These are phyloP conservation scores for Avena eriantha DNA, from an alignment of 176 grass and related monocot genomes.

Conservation along the genomic window DNA sequence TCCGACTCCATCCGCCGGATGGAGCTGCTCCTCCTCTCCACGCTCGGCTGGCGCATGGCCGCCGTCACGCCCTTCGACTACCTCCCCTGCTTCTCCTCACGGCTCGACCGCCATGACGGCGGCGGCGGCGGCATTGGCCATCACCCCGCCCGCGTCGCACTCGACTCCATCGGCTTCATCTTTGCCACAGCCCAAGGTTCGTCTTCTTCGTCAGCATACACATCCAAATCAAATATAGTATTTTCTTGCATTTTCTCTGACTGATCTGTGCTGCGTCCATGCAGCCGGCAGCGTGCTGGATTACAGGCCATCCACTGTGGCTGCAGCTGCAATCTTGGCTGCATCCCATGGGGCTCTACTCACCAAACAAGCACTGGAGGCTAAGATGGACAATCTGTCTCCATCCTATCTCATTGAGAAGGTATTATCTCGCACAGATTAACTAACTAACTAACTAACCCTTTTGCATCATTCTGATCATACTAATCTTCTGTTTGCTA, in stretches of 20 bases:
- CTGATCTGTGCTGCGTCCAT: constrained; percentile 28
- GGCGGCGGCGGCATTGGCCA: constrained; percentile 29
- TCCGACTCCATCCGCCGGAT: constrained; percentile 65
- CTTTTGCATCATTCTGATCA: background rate
- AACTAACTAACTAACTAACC: background rate
- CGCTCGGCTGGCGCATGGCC: constrained; percentile 86
- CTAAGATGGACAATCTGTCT: constrained; percentile 57
- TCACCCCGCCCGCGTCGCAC: constrained; percentile 27
- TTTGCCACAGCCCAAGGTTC: constrained; percentile 57
- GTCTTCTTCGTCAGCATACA: background rate
- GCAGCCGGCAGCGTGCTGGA: constrained; percentile 64
- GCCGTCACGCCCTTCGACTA: constrained; percentile 93
- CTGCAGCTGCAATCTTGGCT: constrained; percentile 77
- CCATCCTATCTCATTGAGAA: constrained; percentile 68
- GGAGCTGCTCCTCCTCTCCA: constrained; percentile 93
- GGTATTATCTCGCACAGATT: constrained; percentile 41
- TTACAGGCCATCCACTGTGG: constrained; percentile 72
- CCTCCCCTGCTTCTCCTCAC: constrained; percentile 63
- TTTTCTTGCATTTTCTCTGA: constrained; percentile 32
- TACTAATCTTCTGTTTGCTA: background rate
- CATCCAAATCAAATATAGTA: background rate
- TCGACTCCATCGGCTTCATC: constrained; percentile 53
- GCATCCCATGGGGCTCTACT: constrained; percentile 60
- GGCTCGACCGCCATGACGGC: constrained; percentile 50
- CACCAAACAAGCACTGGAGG: constrained; percentile 59